A percentile compares a stretch with the other conserved stretches of the same genome.
Conservation (phyloP, 352 stramenopile genomes). For the Thalassiosira mediterranea region DNA sequence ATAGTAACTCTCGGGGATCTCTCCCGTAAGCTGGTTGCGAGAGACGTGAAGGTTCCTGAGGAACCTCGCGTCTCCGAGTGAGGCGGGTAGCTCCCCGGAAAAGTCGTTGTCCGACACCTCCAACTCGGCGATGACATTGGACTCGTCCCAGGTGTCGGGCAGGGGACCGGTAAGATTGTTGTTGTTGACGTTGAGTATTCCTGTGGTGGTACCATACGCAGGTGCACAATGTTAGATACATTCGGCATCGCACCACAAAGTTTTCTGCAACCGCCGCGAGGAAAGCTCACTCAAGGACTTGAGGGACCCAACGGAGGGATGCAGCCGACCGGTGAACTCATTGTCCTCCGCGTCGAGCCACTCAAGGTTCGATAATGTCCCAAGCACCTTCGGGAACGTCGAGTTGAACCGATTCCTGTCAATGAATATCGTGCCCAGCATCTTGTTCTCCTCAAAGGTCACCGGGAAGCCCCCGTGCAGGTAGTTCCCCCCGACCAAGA, state of each 20-base stretch:
- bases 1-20: constrained; percentile 43
- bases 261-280: too few relatives aligned
- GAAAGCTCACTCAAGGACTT: constrained; percentile 44
- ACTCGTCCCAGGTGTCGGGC: constrained; percentile 45
- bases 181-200: constrained; percentile 66
- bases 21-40: constrained; percentile 43
- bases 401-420: constrained; percentile 50
- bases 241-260: too few relatives aligned
- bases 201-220: constrained; percentile 21
- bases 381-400: constrained; percentile 42
- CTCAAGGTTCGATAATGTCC: constrained; percentile 60
- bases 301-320: constrained; percentile 45
- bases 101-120: constrained; percentile 65
- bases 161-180: constrained; percentile 56
- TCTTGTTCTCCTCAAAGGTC: constrained; percentile 54
- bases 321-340: constrained; percentile 55
- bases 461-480: constrained; percentile 34
- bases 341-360: constrained; percentile 66
- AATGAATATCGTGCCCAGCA: constrained; percentile 65
- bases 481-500: constrained; percentile 44
- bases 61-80: constrained; percentile 31
- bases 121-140: constrained; percentile 46
- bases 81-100: constrained; percentile 39
- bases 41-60: constrained; percentile 45
- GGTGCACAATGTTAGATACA: too few relatives aligned